Conservation (phyloP, 1,139 yeast genomes). For the Magnusiomyces fungicola region DNA sequence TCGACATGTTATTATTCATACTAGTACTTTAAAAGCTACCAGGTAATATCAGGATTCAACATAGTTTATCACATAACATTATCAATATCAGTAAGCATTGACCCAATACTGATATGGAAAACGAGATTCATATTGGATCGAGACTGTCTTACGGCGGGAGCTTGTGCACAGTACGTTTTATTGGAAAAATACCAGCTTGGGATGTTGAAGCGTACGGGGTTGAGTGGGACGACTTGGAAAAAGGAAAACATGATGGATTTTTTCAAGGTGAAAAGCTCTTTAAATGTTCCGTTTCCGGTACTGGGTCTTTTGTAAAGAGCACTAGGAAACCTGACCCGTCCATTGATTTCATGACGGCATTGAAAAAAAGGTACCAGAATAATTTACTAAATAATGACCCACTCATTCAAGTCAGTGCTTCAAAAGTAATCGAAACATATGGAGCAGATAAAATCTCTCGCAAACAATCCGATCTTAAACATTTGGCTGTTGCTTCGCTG, state of each 20-base stretch:
- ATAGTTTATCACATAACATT: too few species aligned
- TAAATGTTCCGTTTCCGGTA: constrained; percentile 23
- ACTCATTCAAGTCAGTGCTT: constrained; percentile 30
- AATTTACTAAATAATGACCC: background rate
- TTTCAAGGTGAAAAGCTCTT: constrained; percentile 44
- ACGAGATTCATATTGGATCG: constrained; percentile 32
- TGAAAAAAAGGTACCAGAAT: constrained; percentile 39
- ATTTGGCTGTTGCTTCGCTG: constrained; percentile 45
- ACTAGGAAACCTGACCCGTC: constrained; percentile 31
- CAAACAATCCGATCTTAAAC: constrained; percentile 42
- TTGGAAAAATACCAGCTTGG: constrained; percentile 62
- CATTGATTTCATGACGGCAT: constrained; percentile 41
- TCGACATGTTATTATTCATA: too few species aligned
- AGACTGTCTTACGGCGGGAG: constrained; percentile 44
- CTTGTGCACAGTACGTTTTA: constrained; percentile 54
- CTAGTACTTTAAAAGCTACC: too few species aligned
- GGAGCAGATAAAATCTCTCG: constrained; percentile 56
- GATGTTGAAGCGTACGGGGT: constrained; percentile 58
- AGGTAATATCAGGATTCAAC: too few species aligned
- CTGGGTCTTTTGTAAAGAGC: constrained; percentile 66
- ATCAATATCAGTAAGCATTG: too few species aligned
- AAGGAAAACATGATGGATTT: constrained; percentile 55
- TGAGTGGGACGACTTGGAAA: constrained; percentile 69
- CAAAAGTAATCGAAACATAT: constrained; percentile 50
- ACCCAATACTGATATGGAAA: too few species aligned